Conservation (phyloP, 805 yeast genomes). For the Candida pseudoglaebosa region DNA sequence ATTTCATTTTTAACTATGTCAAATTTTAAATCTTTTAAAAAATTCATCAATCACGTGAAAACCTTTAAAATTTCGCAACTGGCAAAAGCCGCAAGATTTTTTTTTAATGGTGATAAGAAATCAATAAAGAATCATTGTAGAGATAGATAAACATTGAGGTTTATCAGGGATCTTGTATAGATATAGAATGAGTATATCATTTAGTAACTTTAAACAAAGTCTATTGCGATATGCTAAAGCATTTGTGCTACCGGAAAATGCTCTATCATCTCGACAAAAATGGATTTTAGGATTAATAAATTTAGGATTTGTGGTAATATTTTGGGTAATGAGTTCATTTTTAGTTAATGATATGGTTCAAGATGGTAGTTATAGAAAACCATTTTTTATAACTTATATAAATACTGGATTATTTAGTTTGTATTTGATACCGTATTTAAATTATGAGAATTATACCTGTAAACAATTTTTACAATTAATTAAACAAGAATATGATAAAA, state of each 20-base stretch:
- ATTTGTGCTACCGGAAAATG: conserved; percentile 18
- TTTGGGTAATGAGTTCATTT: conserved; percentile 92
- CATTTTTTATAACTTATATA: conserved; percentile 86
- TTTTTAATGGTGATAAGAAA: no score
- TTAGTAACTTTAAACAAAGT: conserved; percentile 1
- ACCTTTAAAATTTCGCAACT: not conserved
- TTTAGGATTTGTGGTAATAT: conserved; percentile 68
- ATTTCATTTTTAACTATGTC: not conserved
- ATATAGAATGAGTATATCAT: not conserved
- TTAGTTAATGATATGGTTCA: conserved; percentile 75
- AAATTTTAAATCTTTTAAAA: not conserved
- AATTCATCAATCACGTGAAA: not conserved
- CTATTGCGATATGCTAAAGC: conserved; percentile 11
- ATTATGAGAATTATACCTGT: conserved; percentile 21
- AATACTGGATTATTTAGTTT: conserved; percentile 83
- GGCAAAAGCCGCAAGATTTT: no score
- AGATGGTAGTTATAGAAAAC: conserved; percentile 70
- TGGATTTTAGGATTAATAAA: conserved; percentile 81
- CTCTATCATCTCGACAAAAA: conserved; percentile 30
- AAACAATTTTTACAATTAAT: conserved; percentile 20
- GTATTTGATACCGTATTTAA: conserved; percentile 63
- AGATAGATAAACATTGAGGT: no score
- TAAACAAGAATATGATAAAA: conserved; percentile 18
- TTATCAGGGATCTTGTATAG: no score
- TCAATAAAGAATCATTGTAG: no score